Base-by-base conservation (phyloP, 192 early-diverging fungal species). In the Podila clonocystis region DNA sequence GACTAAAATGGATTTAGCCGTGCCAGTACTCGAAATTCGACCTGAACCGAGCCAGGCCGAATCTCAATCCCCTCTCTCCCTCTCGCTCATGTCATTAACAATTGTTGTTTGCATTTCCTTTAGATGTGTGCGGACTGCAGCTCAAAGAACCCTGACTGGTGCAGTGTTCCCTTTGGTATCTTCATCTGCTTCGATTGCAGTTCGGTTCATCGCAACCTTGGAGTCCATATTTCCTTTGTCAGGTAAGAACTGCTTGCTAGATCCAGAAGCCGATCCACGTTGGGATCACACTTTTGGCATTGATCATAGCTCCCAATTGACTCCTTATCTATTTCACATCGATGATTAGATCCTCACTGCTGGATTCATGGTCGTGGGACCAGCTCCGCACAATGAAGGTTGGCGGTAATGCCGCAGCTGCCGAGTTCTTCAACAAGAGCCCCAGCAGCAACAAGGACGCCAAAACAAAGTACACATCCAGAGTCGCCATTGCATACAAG, bases 141-240 rank as follows among this genome's bases (percentile, higher is more conserved):
- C 38, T 93, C 92, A 70, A 98, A 97, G 85, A 96, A 93, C 73
- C 98, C 98, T 50, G 95, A 94, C 0, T 99, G 98, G 98, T 89
- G 96, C 50, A 92, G 93, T 61, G 94, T 98, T 28, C 96, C 94
- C 8, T 98, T 92, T 82, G 98, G 97, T 41, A 89, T 99, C 30
- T 99, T 97, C 70, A 86, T 99, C 52, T 99, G 98, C 82, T 89
- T 96, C 29, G 97, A 99, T 70, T 99, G 98, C 82, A 96, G 97
- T 15, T 91, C 96, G 5, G 94, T 95, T 28, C 98, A 99, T 75
- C 90, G 98, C 68, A 97, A 96, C 73, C 91, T 99, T 83, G 98
- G 98, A 49, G 98, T 99, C 13, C 98, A 99, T 73, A 95, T 99
- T 61, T 94, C 93, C 13, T 99, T 98, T 91, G 98, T 98, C 12